These are phyloP conservation scores for Gnaphalium uliginosum DNA, from an alignment of 129 eudicot species.

Conservation along the genomic window DNA sequence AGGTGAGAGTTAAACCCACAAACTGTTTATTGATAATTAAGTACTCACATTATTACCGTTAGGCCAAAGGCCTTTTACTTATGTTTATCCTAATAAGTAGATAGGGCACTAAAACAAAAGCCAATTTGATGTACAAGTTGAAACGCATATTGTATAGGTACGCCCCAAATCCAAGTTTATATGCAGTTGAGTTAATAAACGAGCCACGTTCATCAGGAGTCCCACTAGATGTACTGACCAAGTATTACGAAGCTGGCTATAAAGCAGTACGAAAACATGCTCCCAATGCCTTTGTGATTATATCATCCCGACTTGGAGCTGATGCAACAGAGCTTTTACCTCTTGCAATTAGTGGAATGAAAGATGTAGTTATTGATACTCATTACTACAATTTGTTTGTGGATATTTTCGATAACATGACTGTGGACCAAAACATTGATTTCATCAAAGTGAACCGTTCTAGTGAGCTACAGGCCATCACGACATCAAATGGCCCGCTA, in stretches of 20 bases:
- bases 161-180: constrained; percentile 46
- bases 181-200: constrained; percentile 62
- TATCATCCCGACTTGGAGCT: constrained; percentile 52
- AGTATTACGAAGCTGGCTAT: constrained; percentile 52
- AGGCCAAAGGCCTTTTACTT: too few species aligned
- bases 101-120: too few species aligned
- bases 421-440: constrained; percentile 51
- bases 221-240: constrained; percentile 35
- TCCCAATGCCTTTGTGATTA: constrained; percentile 47
- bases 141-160: constrained; percentile 37
- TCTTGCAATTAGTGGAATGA: constrained; percentile 42
- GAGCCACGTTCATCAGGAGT: constrained; percentile 70
- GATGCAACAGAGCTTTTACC: constrained; percentile 62
- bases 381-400: constrained; percentile 66
- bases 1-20: constrained; percentile 34
- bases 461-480: constrained; percentile 37
- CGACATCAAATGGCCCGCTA: constrained; percentile 52
- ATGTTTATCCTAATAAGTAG: too few species aligned
- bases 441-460: constrained; percentile 42
- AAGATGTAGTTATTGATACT: constrained; percentile 51
- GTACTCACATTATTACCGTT: too few species aligned
- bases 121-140: too few species aligned
- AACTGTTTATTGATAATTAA: too few species aligned
- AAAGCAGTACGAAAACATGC: constrained; percentile 62
- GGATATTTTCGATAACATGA: constrained; percentile 31